Base-by-base conservation (phyloP, 495 filamentous ascomycete species). In the Neohortaea acidophila region DNA sequence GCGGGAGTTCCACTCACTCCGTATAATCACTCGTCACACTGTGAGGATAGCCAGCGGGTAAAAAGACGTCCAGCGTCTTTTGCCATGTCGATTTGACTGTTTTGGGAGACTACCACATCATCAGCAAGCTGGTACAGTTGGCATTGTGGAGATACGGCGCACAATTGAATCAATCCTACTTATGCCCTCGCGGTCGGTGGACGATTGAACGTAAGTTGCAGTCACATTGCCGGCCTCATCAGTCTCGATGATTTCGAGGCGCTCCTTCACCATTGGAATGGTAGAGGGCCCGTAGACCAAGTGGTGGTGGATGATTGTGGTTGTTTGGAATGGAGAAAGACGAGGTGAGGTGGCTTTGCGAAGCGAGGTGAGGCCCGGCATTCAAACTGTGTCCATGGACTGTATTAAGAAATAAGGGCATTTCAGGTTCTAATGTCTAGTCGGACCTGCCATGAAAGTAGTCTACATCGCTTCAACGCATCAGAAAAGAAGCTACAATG, bases 21-120 rank as follows among this genome's bases (percentile, higher is more conserved):
- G 84, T 66, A 60, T 97, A 97, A 58, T 97, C 89, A 21, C 74
- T 62, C 9, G 78, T 91, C 27, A 97, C 89, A 51, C 81, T 87
- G 41, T 87, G 72, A 3, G 89, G 89, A 64, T 81, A 97, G 23
- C 89, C 87, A 8, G 80, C 76, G 0, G 87, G 89, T n/a, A 97
- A 66, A 58, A 97, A 97, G 33, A 91, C 68, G 49, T 75, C 71
- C 33, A 81, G 60, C 8, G 79, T 51, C 53, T 44, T 49, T 31
- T 55, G 48, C 54, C 54, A 59, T 37, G 52, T 38, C 26, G 44
- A 39, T 39, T 56, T 60, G 4, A 48, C 35, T 5, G 39, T 26
- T 31, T 49, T 35, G 0, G 57, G 53, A n/a, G 40, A 33, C 50
- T 38, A 27, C 8, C 24, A 27, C 7, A 7, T 7, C n/a, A 27